Percentiles rank a stretch among this genome's conserved stretches.
These are phyloP conservation scores for Blastocystis sp. DNA, from an alignment of 352 stramenopile genomes.

Conservation along the genomic window DNA sequence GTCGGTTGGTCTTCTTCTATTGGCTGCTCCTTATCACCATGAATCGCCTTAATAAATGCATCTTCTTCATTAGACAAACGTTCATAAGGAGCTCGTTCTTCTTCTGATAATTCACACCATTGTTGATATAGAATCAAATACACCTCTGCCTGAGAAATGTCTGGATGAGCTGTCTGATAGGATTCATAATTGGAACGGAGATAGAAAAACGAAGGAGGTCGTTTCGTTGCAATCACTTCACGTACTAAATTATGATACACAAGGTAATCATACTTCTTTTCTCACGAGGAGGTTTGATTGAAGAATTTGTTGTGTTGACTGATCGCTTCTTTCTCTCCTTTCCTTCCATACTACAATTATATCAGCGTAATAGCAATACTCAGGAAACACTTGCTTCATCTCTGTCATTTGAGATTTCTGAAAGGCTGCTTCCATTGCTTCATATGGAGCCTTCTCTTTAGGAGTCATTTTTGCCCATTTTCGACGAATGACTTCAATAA, in stretches of 20 bases:
- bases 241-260: too few relatives aligned
- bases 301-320: too few relatives aligned
- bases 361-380: neutral
- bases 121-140: neutral
- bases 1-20: too few relatives aligned
- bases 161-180: too few relatives aligned
- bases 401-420: neutral
- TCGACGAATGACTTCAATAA: neutral
- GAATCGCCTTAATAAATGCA: neutral
- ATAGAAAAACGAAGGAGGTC: neutral
- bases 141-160: neutral
- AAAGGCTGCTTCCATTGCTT: neutral
- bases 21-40: neutral
- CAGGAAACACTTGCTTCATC: neutral
- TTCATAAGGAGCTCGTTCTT: slow-evolving; percentile 12
- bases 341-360: neutral
- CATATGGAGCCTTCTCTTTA: neutral
- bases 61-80: neutral
- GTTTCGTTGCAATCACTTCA: neutral
- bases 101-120: neutral
- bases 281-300: too few relatives aligned
- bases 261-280: too few relatives aligned
- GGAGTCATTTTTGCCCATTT: neutral
- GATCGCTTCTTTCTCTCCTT: neutral
- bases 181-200: neutral